Conservation (phyloP, 1,284 basidiomycete species). For the Earliella scabrosa region DNA sequence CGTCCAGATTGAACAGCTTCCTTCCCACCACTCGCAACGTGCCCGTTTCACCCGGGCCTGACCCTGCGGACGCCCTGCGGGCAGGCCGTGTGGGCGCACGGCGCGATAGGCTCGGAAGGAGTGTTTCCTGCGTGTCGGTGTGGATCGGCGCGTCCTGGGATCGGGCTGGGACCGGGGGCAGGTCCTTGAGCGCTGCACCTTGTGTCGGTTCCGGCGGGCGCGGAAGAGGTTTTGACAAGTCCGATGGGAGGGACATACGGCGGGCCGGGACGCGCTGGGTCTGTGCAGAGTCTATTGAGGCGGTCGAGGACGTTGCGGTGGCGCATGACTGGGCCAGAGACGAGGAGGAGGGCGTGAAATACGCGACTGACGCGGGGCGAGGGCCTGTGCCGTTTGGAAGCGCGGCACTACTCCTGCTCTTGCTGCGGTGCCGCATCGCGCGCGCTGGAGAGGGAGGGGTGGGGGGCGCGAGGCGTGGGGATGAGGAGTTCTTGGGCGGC, state of each 20-base stretch:
- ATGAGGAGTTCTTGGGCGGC: conserved; percentile 45
- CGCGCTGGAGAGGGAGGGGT: conserved; percentile 47
- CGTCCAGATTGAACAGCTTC: conserved; percentile 32
- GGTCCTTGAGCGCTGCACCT: conserved; percentile 13
- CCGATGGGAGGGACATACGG: conserved; percentile 25
- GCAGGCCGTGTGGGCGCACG: conserved; percentile 2
- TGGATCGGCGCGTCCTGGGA: conserved; percentile 12
- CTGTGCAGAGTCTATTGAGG: background rate
- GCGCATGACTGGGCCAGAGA: conserved; percentile 19
- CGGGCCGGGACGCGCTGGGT: conserved; percentile 3
- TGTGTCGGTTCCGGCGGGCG: conserved; percentile 3
- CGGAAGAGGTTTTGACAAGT: conserved; percentile 24
- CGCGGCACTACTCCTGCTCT: conserved; percentile 19
- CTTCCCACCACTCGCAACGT: conserved; percentile 15
- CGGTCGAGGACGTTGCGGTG: conserved; percentile 6
- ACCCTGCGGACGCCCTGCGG: background rate
- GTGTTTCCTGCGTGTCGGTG: conserved; percentile 10
- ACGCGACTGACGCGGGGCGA: conserved; percentile 27
- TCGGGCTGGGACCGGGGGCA: conserved; percentile 17
- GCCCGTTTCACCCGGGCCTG: conserved; percentile 8
- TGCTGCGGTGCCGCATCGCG: conserved; percentile 37
- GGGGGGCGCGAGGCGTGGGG: conserved; percentile 52
- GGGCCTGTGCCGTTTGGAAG: conserved; percentile 14
- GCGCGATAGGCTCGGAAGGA: conserved; percentile 29
- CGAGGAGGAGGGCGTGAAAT: conserved; percentile 15